Evolutionary conservation across 2,329 filamentous ascomycete genomes (phyloP).

Genomic region (Thielaviopsis euricoi): DNA sequence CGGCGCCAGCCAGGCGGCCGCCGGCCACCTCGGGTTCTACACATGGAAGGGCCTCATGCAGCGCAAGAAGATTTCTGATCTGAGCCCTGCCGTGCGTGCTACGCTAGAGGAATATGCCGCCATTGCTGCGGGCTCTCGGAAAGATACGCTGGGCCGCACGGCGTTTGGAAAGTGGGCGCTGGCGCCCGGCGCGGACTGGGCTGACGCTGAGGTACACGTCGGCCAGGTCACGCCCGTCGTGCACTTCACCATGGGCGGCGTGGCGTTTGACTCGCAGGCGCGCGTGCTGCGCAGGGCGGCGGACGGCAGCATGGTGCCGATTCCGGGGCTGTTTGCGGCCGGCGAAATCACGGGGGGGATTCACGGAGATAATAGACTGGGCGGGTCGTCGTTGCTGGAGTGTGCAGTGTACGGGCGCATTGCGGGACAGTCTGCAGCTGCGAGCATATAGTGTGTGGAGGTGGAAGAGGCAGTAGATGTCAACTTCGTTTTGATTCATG

Average conservation of each 20-base stretch:
- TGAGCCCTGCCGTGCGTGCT: constrained; percentile 23
- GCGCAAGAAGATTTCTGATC: constrained; percentile 36
- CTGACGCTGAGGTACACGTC: constrained; percentile 37
- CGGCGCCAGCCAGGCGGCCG: constrained; percentile 33
- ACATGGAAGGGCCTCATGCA: constrained; percentile 42
- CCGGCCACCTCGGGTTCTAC: constrained; percentile 45
- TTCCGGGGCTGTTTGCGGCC: constrained; percentile 43
- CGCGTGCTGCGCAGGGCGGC: constrained; percentile 29
- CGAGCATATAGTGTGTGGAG: neutral
- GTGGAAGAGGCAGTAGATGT: neutral
- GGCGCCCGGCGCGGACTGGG: constrained; percentile 23
- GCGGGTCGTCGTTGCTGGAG: constrained; percentile 44
- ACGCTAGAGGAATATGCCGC: constrained; percentile 33
- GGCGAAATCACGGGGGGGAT: constrained; percentile 49
- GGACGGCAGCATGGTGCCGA: constrained; percentile 22
- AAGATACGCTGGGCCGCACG: constrained; percentile 30
- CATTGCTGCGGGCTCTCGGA: constrained; percentile 22
- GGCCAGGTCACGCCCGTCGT: constrained; percentile 45
- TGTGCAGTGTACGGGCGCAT: constrained; percentile 47
- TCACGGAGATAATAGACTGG: constrained; percentile 45
- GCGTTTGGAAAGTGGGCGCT: constrained; percentile 40
- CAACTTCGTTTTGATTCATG: neutral
- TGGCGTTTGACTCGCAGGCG: constrained; percentile 35
- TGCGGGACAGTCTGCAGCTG: constrained; percentile 33
- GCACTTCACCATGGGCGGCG: constrained; percentile 53